Base-by-base conservation (phyloP, 148 eudicot species). In the Heliosperma pusillum region DNA sequence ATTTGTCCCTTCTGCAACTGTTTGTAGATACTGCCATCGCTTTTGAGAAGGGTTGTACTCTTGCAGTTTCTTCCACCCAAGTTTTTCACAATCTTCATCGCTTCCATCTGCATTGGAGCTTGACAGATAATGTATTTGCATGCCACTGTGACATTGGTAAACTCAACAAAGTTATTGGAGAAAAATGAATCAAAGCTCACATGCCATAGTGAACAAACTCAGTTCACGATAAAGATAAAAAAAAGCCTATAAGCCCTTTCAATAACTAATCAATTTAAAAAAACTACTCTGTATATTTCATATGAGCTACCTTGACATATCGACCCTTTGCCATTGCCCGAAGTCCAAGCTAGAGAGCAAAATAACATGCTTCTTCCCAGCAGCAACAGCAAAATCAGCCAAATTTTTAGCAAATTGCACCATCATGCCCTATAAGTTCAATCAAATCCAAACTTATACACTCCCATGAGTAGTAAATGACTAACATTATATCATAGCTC, bases 331-430 rank as follows among this genome's bases (percentile, higher is more conserved):
- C 97, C 97, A 96, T 52, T 86, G 87, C 63, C 91, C 86, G 83
- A 96, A 96, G 78, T 96, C 99, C 81, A 96, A 84, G 89, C 99
- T 89, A 73, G 99, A 96, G 71, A 96, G 97, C 66, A 96, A 52
- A 60, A 92, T 64, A n/a, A 90, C 84, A 82, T 96, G 91, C 86
- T 93, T 90, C 84, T 87, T 92, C 69, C 97, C 94, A 73, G 80
- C 81, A 40, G 88, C 83, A 82, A 86, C 94, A 74, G 91, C 97
- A 88, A 92, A 89, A 82, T 87, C 88, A 78, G 97, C 96, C 74
- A 92, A 70, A 72, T 90, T 89, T 81, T 85, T 89, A 16, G 99
- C 99, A 85, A 83, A 92, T 74, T 90, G 92, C 66, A 90, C 6
- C 89, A 87, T 92, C 90, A 75, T 90, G 36, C 99, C 99, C 99